Percentiles rank a stretch among this genome's conserved stretches.
These are phyloP conservation scores for Pterulicium gracile DNA, from an alignment of 1,284 basidiomycete species.

Conservation along the genomic window DNA sequence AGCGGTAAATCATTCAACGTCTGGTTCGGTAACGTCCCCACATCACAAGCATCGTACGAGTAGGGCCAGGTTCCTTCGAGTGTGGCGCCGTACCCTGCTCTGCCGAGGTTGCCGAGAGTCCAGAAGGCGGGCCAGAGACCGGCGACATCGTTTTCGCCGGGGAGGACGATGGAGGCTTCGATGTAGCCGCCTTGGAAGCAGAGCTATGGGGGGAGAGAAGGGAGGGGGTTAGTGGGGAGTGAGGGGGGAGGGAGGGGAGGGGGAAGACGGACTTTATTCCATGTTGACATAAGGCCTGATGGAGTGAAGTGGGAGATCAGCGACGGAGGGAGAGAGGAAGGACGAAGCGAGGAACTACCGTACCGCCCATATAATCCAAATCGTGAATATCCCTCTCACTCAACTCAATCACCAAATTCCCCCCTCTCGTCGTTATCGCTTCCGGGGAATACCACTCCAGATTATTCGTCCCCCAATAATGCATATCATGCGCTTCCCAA, in stretches of 20 bases:
- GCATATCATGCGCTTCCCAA: slow-evolving; percentile 42
- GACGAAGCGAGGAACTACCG: background rate
- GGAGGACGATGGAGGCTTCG: slow-evolving; percentile 51
- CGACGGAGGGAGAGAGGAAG: too few species aligned
- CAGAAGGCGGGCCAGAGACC: slow-evolving; percentile 67
- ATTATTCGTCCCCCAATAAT: slow-evolving; percentile 17
- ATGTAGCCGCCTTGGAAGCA: slow-evolving; percentile 65
- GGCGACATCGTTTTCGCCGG: slow-evolving; percentile 40
- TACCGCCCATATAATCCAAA: slow-evolving; percentile 33
- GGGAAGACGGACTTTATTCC: slow-evolving; percentile 21
- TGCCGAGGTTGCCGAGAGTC: slow-evolving; percentile 56
- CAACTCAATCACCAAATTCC: slow-evolving; percentile 44
- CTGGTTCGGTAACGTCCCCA: slow-evolving; percentile 53
- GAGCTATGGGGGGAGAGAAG: slow-evolving; percentile 46
- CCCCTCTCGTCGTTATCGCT: slow-evolving; percentile 40
- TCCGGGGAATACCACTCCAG: slow-evolving; percentile 36
- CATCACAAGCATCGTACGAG: slow-evolving; percentile 16
- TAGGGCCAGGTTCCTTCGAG: slow-evolving; percentile 30
- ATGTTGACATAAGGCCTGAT: slow-evolving; percentile 29
- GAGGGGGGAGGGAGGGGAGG: too few species aligned
- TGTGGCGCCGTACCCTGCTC: slow-evolving; percentile 38
- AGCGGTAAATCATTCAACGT: slow-evolving; percentile 28
- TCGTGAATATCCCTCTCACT: slow-evolving; percentile 31
- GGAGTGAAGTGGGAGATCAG: too few species aligned
- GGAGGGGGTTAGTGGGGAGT: too few species aligned